These are phyloP conservation scores for Ogataea chonburiensis DNA, from an alignment of 805 yeast genomes.

Conservation along the genomic window DNA sequence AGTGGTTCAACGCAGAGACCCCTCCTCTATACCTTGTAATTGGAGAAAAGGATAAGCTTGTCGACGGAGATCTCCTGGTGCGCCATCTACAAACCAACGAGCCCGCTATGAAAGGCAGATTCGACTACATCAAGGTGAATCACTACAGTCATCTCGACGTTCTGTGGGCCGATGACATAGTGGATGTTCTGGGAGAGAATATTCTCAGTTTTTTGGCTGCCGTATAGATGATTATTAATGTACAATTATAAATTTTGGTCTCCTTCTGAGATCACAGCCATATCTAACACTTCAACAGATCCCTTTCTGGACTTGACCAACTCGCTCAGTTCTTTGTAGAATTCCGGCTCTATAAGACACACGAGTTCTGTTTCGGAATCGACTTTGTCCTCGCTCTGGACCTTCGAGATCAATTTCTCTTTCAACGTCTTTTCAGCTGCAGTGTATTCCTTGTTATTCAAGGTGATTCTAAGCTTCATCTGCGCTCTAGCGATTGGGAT, in stretches of 20 bases:
- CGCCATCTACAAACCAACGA: slow-evolving; percentile 66
- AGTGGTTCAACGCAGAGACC: slow-evolving; percentile 53
- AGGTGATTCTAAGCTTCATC: slow-evolving; percentile 76
- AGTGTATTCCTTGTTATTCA: slow-evolving; percentile 54
- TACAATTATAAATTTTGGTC: slow-evolving; percentile 27
- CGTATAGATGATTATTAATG: slow-evolving; percentile 6
- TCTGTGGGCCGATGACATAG: slow-evolving; percentile 83
- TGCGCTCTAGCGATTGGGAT: slow-evolving; percentile 93
- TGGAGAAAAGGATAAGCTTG: slow-evolving; percentile 74
- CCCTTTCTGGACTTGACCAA: slow-evolving; percentile 61
- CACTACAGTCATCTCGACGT: slow-evolving; percentile 87
- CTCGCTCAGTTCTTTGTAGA: slow-evolving; percentile 68
- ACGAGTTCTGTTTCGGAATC: slow-evolving; percentile 33
- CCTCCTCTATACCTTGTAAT: slow-evolving; percentile 66
- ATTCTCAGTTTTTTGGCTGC: slow-evolving; percentile 32
- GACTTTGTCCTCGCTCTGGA: slow-evolving; percentile 30
- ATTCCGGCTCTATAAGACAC: slow-evolving; percentile 83
- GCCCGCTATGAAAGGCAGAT: slow-evolving; percentile 38
- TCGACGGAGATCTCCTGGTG: slow-evolving; percentile 67
- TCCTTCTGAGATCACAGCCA: slow-evolving; percentile 78
- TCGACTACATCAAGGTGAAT: slow-evolving; percentile 44
- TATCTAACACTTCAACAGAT: slow-evolving; percentile 77
- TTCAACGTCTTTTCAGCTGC: slow-evolving; percentile 30
- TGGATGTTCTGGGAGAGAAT: slow-evolving; percentile 59
- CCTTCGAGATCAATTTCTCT: slow-evolving; percentile 34